Conservation (phyloP, 108 stramenopile species). For the Nitzschia inconspicua region DNA sequence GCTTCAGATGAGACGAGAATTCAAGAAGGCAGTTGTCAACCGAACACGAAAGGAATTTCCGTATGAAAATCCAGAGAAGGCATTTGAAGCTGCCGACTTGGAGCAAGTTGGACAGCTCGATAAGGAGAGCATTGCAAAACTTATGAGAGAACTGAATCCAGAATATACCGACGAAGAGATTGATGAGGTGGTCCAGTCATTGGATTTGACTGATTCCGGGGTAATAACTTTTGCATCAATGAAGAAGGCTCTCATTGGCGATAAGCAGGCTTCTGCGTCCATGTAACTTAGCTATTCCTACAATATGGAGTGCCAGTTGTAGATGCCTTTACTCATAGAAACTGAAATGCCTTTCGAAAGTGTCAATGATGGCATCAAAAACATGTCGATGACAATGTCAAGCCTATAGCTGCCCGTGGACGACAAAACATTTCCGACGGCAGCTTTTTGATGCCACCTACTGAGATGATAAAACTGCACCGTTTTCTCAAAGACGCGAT, state of each 20-base stretch:
- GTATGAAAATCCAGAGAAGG: slow-evolving; percentile 56
- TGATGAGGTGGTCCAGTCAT: slow-evolving; percentile 48
- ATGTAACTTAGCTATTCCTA: too few relatives aligned
- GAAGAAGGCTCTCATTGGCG: slow-evolving; percentile 48
- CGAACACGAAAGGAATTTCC: slow-evolving; percentile 63
- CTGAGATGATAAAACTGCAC: too few relatives aligned
- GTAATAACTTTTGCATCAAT: slow-evolving; percentile 72
- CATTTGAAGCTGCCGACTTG: slow-evolving; percentile 65
- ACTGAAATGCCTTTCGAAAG: too few relatives aligned
- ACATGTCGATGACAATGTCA: too few relatives aligned
- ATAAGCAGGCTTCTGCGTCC: slow-evolving; percentile 57
- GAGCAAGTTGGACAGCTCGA: slow-evolving; percentile 48
- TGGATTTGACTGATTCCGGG: slow-evolving; percentile 64
- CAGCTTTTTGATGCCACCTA: too few relatives aligned
- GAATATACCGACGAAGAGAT: slow-evolving; percentile 71
- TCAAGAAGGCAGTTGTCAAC: slow-evolving; percentile 76
- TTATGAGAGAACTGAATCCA: slow-evolving; percentile 68
- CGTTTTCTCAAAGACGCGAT: too few relatives aligned
- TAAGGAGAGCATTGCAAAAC: slow-evolving; percentile 36
- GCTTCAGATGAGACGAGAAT: slow-evolving; percentile 72
- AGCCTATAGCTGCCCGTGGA: too few relatives aligned
- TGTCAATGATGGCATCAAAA: too few relatives aligned
- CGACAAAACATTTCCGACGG: too few relatives aligned
- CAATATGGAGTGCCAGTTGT: too few relatives aligned
- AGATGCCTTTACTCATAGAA: too few relatives aligned